Evolutionary conservation across 2,329 filamentous ascomycete genomes (phyloP), one percentile per base, ranked within the genome.

Genomic region (Cryoendolithus antarcticus): DNA sequence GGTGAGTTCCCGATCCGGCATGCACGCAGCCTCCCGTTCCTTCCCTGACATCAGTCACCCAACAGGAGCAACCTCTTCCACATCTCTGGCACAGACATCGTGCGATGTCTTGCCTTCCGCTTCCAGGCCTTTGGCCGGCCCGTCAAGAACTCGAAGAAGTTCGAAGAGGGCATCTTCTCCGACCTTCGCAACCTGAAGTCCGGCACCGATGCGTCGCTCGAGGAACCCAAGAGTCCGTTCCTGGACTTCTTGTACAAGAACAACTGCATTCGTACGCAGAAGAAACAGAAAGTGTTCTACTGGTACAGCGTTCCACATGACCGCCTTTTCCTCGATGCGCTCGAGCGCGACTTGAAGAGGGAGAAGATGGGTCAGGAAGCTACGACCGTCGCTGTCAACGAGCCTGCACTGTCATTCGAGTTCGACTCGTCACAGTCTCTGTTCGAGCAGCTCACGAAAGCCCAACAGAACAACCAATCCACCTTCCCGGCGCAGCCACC

Each of bases 211-310:
- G 91, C 91, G 35, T 95, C 91, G 32, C 77, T 98, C 44, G 91
- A 98, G 66, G 91, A 98, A 70, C 91, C 91, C 40, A 98, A 98
- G 74, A 96, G 89, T 66, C 81, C 84, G 2, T 98, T 98, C 67
- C 75, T 98, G 45, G 91, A 98, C 65, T 98, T 96, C 62, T 73
- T 98, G 33, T 98, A 98, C 77, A 98, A 98, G 75, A 98, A 98
- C 75, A 98, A 98, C 71, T 98, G 91, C 74, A 98, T 98, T 54
- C 81, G 91, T 53, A 98, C 91, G 30, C 91, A 98, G 65, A 98
- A 98, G 78, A 98, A 98, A 74, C 91, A 98, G 61, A 98, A 98
- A 72, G 91, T 98, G 49, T 98, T 98, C 59, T 98, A 96, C 69
- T 98, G 91, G 91, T 98, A 96, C 67, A 95, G 88, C 68, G 91